Base-by-base conservation (phyloP, 2,329 filamentous ascomycete genomes). In the Ophioceras dolichostomum region DNA sequence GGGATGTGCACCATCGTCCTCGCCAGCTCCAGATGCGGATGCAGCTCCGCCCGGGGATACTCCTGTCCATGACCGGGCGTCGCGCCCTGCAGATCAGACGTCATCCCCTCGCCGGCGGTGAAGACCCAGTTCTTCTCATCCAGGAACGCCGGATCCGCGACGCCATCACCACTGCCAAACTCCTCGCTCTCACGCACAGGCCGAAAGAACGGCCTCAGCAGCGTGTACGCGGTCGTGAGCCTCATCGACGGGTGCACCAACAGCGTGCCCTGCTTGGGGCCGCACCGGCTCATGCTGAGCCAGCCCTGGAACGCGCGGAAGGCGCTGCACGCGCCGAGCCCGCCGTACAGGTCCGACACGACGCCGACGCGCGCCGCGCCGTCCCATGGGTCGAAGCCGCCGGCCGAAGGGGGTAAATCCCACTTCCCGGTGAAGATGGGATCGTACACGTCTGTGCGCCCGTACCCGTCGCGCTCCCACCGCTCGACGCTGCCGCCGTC, bases 231-330 rank as follows among this genome's bases (percentile, higher is more conserved):
- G 0, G 83, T 91, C 0, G 83, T 76, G 38, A 84, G 71, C 44
- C 72, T 70, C 32, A 91, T 60, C 37, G 93, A 64, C 0, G 88
- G 88, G 49, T 88, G 88, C 2, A 94, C 82, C 31, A 84, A 67
- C 37, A 95, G 59, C 0, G 87, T 91, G 1, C 88, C 88, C 59
- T 94, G 79, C 5, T 68, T 67, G 0, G 84, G 83, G 0, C 68
- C 76, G 0, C 76, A 80, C n/a, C 65, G 61, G 40, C 79, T 86
- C 69, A 95, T 79, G 41, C 73, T 74, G 37, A 95, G 58, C 88
- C 88, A 95, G 14, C 86, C 88, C 59, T 95, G 88, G 56, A 84
- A 89, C 69, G 86, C 82, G 28, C 89, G 73, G 58, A 94, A 87
- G 65, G 87, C 85, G 32, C 72, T 80, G 58, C 85, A 94, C 1